A percentile compares a stretch with the other conserved stretches of the same genome.
Conservation (phyloP, 2,329 filamentous ascomycete genomes). For the Fusarium sublunatum region DNA sequence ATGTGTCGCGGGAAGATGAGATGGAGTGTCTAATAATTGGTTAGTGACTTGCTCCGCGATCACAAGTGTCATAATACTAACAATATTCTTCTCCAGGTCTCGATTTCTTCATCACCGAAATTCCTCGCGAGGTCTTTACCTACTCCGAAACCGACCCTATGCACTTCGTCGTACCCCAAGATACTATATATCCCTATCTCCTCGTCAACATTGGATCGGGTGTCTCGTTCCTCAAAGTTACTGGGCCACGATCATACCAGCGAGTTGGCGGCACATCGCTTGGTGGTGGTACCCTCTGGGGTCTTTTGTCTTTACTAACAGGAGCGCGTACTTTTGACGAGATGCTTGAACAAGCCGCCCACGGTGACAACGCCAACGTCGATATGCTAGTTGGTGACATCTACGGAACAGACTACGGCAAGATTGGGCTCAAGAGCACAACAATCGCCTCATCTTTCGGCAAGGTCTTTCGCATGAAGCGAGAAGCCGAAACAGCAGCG, state of each 20-base stretch:
- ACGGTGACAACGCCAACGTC: conserved; percentile 90
- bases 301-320: conserved; percentile 88
- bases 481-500: conserved; percentile 80
- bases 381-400: conserved; percentile 99
- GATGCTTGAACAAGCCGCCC: conserved; percentile 92
- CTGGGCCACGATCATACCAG: conserved; percentile 84
- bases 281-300: conserved; percentile 98
- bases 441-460: conserved; percentile 97
- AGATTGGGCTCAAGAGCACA: conserved; percentile 94
- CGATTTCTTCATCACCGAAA: conserved; percentile 99
- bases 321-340: conserved; percentile 97
- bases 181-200: conserved; percentile 91
- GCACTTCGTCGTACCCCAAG: conserved; percentile 83
- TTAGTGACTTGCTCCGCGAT: conserved; percentile 53
- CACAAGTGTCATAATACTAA: conserved; percentile 13
- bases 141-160: conserved; percentile 93
- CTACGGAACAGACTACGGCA: conserved; percentile 94
- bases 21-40: conserved; percentile 99
- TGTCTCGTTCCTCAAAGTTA: conserved; percentile 97
- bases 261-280: conserved; percentile 95
- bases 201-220: conserved; percentile 98
- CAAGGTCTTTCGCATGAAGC: conserved; percentile 94
- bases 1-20: conserved; percentile 93
- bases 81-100: conserved; percentile 67
- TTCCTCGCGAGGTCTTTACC: conserved; percentile 95